These are phyloP conservation scores for Stephanodiscus minutulus DNA, from an alignment of 108 stramenopile species.

Conservation along the genomic window DNA sequence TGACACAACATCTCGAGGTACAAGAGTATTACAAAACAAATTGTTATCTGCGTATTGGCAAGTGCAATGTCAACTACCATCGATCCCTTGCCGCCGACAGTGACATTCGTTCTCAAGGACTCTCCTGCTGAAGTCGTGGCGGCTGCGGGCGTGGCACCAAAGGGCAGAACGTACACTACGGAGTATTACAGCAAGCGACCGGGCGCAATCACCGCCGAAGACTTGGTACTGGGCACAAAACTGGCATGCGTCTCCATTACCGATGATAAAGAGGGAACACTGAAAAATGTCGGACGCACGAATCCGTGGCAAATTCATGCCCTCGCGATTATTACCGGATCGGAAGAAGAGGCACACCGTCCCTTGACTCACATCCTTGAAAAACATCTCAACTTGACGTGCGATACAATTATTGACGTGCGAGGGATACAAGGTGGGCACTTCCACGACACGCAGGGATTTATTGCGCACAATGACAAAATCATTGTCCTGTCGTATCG, in stretches of 20 bases:
- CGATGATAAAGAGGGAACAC: slow-evolving; percentile 45
- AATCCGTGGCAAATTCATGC: slow-evolving; percentile 65
- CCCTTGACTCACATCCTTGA: slow-evolving; percentile 50
- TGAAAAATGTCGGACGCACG: slow-evolving; percentile 25
- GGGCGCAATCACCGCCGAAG: slow-evolving; percentile 36
- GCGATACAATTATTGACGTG: slow-evolving; percentile 48
- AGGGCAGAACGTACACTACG: slow-evolving; percentile 26
- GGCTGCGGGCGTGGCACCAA: slow-evolving; percentile 2
- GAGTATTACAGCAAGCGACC: slow-evolving; percentile 13
- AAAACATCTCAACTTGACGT: slow-evolving; percentile 41
- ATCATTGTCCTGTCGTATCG: slow-evolving; percentile 56
- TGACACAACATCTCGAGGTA: too few species aligned
- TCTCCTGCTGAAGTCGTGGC: slow-evolving; percentile 1
- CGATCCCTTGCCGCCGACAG: slow-evolving; percentile 10
- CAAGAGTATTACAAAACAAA: too few species aligned
- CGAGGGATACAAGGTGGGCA: slow-evolving; percentile 29
- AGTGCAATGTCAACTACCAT: too few species aligned
- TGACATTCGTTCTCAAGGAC: slow-evolving; percentile 13
- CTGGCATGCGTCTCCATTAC: slow-evolving; percentile 50
- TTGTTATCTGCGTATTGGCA: too few species aligned
- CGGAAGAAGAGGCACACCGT: slow-evolving; percentile 53
- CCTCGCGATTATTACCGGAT: slow-evolving; percentile 55
- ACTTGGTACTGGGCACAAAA: slow-evolving; percentile 42
- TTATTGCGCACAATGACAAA: slow-evolving; percentile 69
- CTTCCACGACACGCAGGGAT: slow-evolving; percentile 60